A percentile compares a stretch with the other conserved stretches of the same genome.
Evolutionary conservation across 129 eudicot genomes (phyloP).

Genomic region (Flaveria robusta): DNA sequence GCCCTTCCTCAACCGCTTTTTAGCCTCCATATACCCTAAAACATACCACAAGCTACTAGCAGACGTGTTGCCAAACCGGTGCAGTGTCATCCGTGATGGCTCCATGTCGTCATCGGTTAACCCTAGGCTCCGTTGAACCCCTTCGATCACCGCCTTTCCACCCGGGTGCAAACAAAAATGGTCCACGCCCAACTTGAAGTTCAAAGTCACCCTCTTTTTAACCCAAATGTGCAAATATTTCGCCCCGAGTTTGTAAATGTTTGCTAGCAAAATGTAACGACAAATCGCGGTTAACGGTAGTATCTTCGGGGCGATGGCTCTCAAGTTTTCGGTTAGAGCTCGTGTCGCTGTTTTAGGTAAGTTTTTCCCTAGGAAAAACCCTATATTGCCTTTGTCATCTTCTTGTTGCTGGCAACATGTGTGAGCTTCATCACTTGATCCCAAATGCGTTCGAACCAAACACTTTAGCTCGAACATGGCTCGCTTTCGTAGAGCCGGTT

Average conservation of each 20-base stretch:
- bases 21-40: constrained; percentile 47
- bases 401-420: constrained; percentile 43
- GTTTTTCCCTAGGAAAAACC: constrained; percentile 45
- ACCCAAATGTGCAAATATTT: constrained; percentile 16
- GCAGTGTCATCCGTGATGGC: constrained; percentile 53
- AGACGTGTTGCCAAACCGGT: constrained; percentile 53
- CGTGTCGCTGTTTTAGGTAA: constrained; percentile 44
- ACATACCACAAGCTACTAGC: constrained; percentile 62
- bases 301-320: constrained; percentile 43
- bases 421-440: constrained; percentile 50
- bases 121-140: constrained; percentile 41
- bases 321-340: constrained; percentile 42
- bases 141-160: constrained; percentile 57
- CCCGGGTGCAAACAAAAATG: constrained; percentile 58
- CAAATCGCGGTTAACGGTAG: constrained; percentile 37
- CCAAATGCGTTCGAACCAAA: constrained; percentile 50
- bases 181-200: constrained; percentile 50
- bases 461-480: constrained; percentile 45
- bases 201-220: constrained; percentile 32
- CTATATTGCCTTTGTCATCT: constrained; percentile 48
- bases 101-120: constrained; percentile 42
- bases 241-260: constrained; percentile 33
- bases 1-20: constrained; percentile 41
- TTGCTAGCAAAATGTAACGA: constrained; percentile 23
- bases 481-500: constrained; percentile 28